Percentiles rank a stretch among this genome's conserved stretches.
Evolutionary conservation across 2,329 filamentous ascomycete genomes (phyloP).

Genomic region (Trichoderma polysporum): DNA sequence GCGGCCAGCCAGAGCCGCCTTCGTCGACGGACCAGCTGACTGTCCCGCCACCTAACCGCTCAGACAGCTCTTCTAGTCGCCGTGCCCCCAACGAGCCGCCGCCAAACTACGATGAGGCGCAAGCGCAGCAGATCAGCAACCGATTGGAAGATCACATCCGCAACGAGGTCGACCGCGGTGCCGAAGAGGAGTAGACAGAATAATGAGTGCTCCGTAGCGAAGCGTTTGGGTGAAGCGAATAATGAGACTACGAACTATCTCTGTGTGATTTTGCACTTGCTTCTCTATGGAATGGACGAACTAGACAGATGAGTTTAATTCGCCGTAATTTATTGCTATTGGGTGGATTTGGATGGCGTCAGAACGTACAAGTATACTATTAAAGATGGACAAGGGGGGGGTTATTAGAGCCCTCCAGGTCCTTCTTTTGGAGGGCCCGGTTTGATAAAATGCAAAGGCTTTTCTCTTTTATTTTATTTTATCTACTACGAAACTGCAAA

Average conservation of each 20-base stretch:
- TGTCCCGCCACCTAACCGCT: constrained; percentile 32
- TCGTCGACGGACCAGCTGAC: constrained; percentile 26
- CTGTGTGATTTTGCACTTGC: constrained; percentile 12
- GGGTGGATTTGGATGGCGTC: constrained; percentile 14
- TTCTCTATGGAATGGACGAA: constrained; percentile 8
- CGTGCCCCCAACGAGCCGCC: constrained; percentile 71
- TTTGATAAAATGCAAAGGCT: constrained; percentile 3
- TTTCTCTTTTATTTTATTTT: neutral
- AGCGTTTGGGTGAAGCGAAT: constrained; percentile 7
- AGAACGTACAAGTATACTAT: neutral
- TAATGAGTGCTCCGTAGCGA: constrained; percentile 14
- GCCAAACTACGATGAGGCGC: constrained; percentile 88
- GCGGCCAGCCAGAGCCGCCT: constrained; percentile 27
- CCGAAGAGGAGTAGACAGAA: constrained; percentile 19
- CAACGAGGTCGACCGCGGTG: constrained; percentile 66
- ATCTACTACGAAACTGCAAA: neutral
- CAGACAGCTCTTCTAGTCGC: constrained; percentile 40
- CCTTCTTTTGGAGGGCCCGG: neutral
- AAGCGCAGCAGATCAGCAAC: constrained; percentile 64
- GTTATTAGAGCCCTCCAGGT: constrained; percentile 9
- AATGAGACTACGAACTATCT: constrained; percentile 17
- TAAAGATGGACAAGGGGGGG: constrained; percentile 1
- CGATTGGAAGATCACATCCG: constrained; percentile 69
- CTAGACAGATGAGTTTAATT: neutral
- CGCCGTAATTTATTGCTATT: constrained; percentile 18